Conservation (phyloP, 768 basidiomycete genomes). For the Auricularia sp. region DNA sequence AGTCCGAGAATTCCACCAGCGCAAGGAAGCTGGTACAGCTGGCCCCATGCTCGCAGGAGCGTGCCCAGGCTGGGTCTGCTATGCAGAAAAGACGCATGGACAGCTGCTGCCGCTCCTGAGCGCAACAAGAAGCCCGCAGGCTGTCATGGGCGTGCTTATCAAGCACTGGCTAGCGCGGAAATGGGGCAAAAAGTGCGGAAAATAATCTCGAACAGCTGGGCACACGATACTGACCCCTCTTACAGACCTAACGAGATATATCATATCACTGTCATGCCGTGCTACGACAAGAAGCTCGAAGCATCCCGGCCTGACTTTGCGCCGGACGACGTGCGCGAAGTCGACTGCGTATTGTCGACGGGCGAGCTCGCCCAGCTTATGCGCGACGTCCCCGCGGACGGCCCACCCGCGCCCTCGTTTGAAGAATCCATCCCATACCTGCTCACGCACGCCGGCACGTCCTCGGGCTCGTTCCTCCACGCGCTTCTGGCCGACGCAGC, state of each 20-base stretch:
- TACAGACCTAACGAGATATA: conserved; percentile 78
- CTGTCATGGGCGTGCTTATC: conserved; percentile 86
- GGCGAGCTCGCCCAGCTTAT: conserved; percentile 86
- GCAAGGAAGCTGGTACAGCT: conserved; percentile 31
- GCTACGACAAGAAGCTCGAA: conserved; percentile 99
- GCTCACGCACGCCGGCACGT: conserved; percentile 68
- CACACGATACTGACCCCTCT: neutral
- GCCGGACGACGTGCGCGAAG: conserved; percentile 73
- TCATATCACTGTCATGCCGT: conserved; percentile 97
- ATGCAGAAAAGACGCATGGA: conserved; percentile 93
- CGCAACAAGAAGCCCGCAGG: conserved; percentile 84
- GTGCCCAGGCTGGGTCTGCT: conserved; percentile 99
- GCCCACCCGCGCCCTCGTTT: neutral
- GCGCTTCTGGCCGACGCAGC: conserved; percentile 54
- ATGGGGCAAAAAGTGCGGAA: conserved; percentile 57
- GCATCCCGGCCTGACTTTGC: conserved; percentile 93
- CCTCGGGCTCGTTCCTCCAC: conserved; percentile 88
- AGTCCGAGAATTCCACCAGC: conserved; percentile 67
- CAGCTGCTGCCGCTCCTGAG: conserved; percentile 91
- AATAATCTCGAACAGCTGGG: conserved; percentile 8
- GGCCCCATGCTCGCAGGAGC: conserved; percentile 87
- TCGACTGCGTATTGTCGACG: conserved; percentile 95
- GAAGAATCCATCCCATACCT: conserved; percentile 51
- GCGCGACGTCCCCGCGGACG: conserved; percentile 32
- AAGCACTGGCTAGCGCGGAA: conserved; percentile 73